These are phyloP conservation scores for Cladobotryum mycophilum DNA, from an alignment of 2,329 filamentous ascomycete genomes.

Conservation along the genomic window DNA sequence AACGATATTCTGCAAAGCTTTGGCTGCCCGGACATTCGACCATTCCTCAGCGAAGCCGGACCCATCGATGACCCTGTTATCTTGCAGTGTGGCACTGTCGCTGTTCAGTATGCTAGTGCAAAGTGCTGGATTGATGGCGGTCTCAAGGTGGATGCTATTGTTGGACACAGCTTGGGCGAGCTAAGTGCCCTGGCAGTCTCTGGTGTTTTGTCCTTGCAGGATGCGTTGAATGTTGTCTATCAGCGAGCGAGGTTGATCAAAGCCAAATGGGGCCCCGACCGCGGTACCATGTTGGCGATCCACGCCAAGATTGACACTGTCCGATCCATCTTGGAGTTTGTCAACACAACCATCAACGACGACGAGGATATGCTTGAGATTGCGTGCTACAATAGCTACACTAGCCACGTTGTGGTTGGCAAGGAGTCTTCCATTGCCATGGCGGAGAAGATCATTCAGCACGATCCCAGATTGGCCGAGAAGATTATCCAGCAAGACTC, in stretches of 20 bases:
- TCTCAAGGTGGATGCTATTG: conserved; percentile 2
- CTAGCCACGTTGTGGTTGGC: conserved; percentile 26
- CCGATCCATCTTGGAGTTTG: neutral
- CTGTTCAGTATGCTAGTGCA: conserved; percentile 17
- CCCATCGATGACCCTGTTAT: conserved; percentile 14
- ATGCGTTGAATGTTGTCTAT: conserved; percentile 22
- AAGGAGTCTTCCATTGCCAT: conserved; percentile 16
- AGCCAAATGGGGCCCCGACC: conserved; percentile 27
- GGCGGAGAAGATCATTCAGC: neutral
- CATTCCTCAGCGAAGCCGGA: conserved; percentile 21
- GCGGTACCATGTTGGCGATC: conserved; percentile 29
- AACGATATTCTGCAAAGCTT: conserved; percentile 20
- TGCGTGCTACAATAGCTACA: conserved; percentile 28
- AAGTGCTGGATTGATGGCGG: conserved; percentile 18
- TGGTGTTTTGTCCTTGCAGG: neutral
- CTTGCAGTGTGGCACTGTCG: conserved; percentile 12
- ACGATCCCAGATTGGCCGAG: too few species aligned
- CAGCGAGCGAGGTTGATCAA: conserved; percentile 27
- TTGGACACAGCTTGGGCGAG: conserved; percentile 9
- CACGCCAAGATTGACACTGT: neutral
- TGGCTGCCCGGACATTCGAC: conserved; percentile 26
- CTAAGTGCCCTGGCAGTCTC: conserved; percentile 6
- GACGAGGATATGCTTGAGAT: conserved; percentile 15
- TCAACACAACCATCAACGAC: neutral
- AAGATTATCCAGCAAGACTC: neutral